Evolutionary conservation across 345 rosid species (phyloP), one percentile per base, ranked within the genome.

Genomic region (Linum tenue): DNA sequence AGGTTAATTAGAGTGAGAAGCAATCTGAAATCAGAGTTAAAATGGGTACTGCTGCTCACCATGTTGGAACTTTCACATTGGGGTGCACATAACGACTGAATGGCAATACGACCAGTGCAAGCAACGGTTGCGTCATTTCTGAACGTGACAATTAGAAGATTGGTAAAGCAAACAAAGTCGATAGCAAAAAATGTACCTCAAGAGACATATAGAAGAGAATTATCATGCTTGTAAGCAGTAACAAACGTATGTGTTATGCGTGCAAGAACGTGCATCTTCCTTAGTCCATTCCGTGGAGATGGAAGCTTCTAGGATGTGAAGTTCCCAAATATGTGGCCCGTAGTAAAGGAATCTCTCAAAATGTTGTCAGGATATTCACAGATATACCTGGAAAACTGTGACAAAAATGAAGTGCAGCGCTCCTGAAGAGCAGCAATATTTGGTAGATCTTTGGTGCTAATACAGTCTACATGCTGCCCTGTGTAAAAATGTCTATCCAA

Each of bases 41-140:
- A 62, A 10, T 39, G 67, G 22, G 58, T 37, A 67, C 17, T 31
- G 60, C 62, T 48, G 74, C 77, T 61, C n/a, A 88, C 97, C 96
- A 64, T 80, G 66, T 77, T 81, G 66, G 86, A 86, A 70, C 80
- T 77, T 60, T 70, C 83, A 78, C 96, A 90, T 58, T 88, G 88
- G 56, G 96, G 96, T 73, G 96, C 86, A 84, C 92, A 84, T 63
- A 94, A 77, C 53, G 97, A 88, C 71, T 90, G 97, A 72, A 94
- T 85, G 42, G 92, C 95, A 40, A 94, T 86, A 44, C 91, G 95
- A 58, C 89, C 86, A 60, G 73, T 64, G 63, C 78, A 73, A 43
- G 79, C 72, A 72, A 80, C 63, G 70, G 67, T 78, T 63, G 74
- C 80, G 63, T 82, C 89, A 59, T 66, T 82, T 77, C 92, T 89